Conservation (phyloP, 2,329 filamentous ascomycete genomes). For the Thermothelomyces thermophilus region DNA sequence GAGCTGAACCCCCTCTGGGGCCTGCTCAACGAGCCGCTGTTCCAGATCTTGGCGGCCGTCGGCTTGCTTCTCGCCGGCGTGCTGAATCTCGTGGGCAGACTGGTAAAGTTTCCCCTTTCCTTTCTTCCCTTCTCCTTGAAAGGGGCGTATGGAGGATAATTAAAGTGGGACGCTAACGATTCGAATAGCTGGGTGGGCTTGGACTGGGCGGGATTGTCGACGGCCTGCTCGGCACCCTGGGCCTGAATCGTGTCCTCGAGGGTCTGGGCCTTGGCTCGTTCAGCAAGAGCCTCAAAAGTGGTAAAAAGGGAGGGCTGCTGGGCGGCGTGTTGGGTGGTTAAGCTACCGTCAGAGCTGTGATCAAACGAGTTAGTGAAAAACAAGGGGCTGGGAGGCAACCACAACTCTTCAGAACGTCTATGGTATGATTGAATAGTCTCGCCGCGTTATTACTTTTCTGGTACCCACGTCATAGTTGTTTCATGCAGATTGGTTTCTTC, state of each 20-base stretch:
- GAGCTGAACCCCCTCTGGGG: slow-evolving; percentile 87
- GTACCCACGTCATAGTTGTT: too few relatives aligned
- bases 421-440: too few relatives aligned
- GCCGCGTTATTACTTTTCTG: too few relatives aligned
- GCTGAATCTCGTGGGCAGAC: slow-evolving; percentile 71
- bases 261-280: slow-evolving; percentile 59
- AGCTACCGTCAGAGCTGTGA: not conserved
- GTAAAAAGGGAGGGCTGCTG: slow-evolving; percentile 27
- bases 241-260: slow-evolving; percentile 67
- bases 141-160: not conserved
- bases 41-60: slow-evolving; percentile 88
- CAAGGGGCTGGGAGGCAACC: too few relatives aligned
- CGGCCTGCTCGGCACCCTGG: slow-evolving; percentile 68
- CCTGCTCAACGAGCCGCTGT: slow-evolving; percentile 73
- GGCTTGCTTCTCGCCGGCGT: slow-evolving; percentile 78
- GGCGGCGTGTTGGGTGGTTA: slow-evolving; percentile 24
- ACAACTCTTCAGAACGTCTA: too few relatives aligned
- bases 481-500: too few relatives aligned
- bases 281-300: slow-evolving; percentile 36
- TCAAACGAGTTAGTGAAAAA: not conserved
- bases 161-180: slow-evolving; percentile 19
- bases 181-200: slow-evolving; percentile 57
- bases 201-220: slow-evolving; percentile 78
- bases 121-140: not conserved
- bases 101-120: slow-evolving; percentile 38